Evolutionary conservation across 768 basidiomycete species (phyloP).

Genomic region (Plicaturopsis crispa): DNA sequence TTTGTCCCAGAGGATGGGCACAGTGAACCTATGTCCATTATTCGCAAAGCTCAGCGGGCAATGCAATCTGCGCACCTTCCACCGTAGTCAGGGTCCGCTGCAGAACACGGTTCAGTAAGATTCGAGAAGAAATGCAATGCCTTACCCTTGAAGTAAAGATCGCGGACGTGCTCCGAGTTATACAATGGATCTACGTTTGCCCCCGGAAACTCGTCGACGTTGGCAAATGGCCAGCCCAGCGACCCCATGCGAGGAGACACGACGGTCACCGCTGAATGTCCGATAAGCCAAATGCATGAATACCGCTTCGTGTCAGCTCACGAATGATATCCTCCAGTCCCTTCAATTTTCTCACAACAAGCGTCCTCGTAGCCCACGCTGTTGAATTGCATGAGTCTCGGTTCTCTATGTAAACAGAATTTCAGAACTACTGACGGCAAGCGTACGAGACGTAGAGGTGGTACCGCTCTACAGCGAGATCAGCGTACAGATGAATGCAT

Average conservation of each 20-base stretch:
- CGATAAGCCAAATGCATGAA: not conserved
- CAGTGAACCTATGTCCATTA: conserved; percentile 36
- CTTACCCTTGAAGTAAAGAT: conserved; percentile 58
- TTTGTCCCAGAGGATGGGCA: conserved; percentile 65
- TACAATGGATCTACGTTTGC: conserved; percentile 48
- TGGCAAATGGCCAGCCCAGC: conserved; percentile 61
- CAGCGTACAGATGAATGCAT: too few species aligned
- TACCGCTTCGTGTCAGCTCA: too few species aligned
- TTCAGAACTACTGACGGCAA: conserved; percentile 35
- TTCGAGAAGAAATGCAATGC: too few species aligned
- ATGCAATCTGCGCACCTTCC: conserved; percentile 29
- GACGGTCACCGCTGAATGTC: conserved; percentile 37
- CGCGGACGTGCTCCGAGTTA: conserved; percentile 42
- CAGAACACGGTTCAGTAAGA: too few species aligned
- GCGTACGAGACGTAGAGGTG: conserved; percentile 58
- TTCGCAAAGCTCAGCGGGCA: not conserved
- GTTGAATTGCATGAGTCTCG: conserved; percentile 3
- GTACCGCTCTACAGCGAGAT: conserved; percentile 49
- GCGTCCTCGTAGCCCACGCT: conserved; percentile 67
- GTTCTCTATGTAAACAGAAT: not conserved
- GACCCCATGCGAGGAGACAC: conserved; percentile 60
- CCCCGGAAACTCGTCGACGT: conserved; percentile 37
- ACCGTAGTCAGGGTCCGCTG: conserved; percentile 39
- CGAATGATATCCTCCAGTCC: conserved; percentile 59
- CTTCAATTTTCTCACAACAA: conserved; percentile 63